Base-by-base conservation (phyloP, 495 filamentous ascomycete genomes). In the Baudoinia panamericana region DNA sequence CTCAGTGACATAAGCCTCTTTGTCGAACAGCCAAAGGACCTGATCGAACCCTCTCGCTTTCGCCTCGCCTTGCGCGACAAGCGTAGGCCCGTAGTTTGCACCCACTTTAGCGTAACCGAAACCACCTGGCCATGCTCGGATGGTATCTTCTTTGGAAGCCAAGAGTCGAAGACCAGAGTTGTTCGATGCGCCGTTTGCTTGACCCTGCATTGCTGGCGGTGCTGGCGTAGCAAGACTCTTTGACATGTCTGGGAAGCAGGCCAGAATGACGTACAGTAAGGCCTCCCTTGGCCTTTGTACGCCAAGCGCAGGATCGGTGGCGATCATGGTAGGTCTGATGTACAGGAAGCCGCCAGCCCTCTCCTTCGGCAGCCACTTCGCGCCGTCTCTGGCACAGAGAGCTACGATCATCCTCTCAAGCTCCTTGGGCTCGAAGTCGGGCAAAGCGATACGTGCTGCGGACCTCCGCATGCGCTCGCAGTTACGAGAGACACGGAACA, bases 41-140 rank as follows among this genome's bases (percentile, higher is more conserved):
- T 93, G 86, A 52, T 86, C 71, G 49, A 76, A 93, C 3, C 86
- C 86, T 39, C 68, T 57, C 9, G 63, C 66, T 41, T 69, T 63
- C 6, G 86, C 86, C 56, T 84, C 76, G 26, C 68, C 65, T 30
- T 86, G 83, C 1, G 84, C 78, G 41, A 80, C 68, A 28, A 94
- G 64, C 18, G 68, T 74, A 5, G 86, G 86, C 0, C 84, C 86
- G 57, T 94, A 93, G 66, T 94, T 94, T 19, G 85, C 86, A 32
- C 84, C 84, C 9, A 94, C 74, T 63, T 94, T 93, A 34, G 84
- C 84, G 49, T 76, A 84, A 0, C 86, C 85, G 54, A 88, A 90
- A 20, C 86, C 86, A 27, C 86, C 86, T 20, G 86, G 86, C 86
- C 86, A 94, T 12, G 86, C 86, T 31, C 87, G 77, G 40, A 90